Percentiles rank a stretch among this genome's conserved stretches.
phyloP scores from a whole-genome alignment of 768 basidiomycete species.

The Candolleomyces efflorescens region DNA sequence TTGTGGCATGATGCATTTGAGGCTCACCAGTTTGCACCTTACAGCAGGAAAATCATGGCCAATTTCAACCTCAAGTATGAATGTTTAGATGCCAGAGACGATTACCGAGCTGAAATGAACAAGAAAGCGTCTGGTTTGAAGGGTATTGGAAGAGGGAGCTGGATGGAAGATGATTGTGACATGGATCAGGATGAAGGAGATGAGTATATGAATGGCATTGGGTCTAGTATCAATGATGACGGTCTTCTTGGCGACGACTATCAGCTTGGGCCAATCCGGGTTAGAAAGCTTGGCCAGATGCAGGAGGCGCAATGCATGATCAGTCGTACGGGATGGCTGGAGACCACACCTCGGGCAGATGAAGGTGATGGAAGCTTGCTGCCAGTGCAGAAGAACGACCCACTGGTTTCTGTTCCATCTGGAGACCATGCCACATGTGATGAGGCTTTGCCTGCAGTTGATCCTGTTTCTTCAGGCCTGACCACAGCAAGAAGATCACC shows the following conservation, averaged over 20 bases:
- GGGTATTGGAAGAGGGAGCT: no score
- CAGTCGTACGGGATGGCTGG: neutral
- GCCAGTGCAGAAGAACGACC: no score
- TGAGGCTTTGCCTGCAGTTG: no score
- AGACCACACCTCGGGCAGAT: neutral
- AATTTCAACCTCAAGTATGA: constrained; percentile 23
- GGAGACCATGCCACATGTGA: no score
- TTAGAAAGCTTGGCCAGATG: neutral
- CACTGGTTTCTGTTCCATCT: no score
- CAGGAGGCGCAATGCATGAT: neutral
- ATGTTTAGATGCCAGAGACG: constrained; percentile 26
- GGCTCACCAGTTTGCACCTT: neutral
- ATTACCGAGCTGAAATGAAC: constrained; percentile 18
- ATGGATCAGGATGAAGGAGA: neutral
- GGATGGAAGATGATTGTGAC: neutral
- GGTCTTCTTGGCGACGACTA: neutral
- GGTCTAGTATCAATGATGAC: neutral
- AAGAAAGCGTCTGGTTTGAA: neutral
- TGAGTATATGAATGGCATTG: neutral
- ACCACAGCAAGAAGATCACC: neutral
- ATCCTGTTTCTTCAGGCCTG: no score
- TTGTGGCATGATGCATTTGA: neutral
- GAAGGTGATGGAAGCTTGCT: neutral
- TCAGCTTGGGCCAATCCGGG: neutral
- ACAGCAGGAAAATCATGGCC: neutral